Percentiles rank a stretch among this genome's conserved stretches.
phyloP scores from a whole-genome alignment of 495 filamentous ascomycete species.

The Cercophora samala region DNA sequence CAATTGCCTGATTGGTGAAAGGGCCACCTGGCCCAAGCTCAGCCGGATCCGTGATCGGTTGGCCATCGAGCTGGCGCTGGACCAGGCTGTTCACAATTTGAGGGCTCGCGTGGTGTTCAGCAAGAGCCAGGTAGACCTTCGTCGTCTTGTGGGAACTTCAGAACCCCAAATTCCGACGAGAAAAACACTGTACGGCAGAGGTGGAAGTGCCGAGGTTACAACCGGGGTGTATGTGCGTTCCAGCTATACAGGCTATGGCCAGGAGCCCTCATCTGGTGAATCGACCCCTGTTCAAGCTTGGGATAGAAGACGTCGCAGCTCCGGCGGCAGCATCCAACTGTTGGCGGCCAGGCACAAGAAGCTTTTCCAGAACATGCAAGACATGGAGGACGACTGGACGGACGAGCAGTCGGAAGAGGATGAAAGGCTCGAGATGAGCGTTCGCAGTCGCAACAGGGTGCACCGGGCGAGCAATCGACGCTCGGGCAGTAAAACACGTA shows the following conservation, averaged over 20 bases:
- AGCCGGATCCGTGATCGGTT: constrained; percentile 77
- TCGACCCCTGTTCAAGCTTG: constrained; percentile 12
- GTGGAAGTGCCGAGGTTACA: constrained; percentile 11
- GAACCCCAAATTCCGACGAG: constrained; percentile 6
- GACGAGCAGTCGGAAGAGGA: constrained; percentile 43
- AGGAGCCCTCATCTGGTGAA: constrained; percentile 16
- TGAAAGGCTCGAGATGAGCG: constrained; percentile 39
- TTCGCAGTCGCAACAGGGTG: constrained; percentile 10
- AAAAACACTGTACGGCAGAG: constrained; percentile 7
- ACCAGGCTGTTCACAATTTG: constrained; percentile 74
- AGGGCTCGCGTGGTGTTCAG: constrained; percentile 76
- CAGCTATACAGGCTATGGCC: constrained; percentile 1
- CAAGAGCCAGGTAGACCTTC: constrained; percentile 63
- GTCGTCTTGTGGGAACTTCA: constrained; percentile 40
- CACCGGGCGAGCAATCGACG: constrained; percentile 10
- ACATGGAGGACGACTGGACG: constrained; percentile 25
- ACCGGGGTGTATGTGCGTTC: neutral
- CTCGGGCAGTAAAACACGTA: neutral
- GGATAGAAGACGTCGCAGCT: constrained; percentile 25
- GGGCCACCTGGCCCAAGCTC: constrained; percentile 87
- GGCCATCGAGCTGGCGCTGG: constrained; percentile 82
- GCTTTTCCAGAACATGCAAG: constrained; percentile 16
- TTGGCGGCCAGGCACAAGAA: constrained; percentile 26
- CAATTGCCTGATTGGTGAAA: constrained; percentile 70
- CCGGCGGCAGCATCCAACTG: constrained; percentile 31